phyloP scores from a whole-genome alignment of 176 grass and related monocot genomes.

The Zizania latifolia region DNA sequence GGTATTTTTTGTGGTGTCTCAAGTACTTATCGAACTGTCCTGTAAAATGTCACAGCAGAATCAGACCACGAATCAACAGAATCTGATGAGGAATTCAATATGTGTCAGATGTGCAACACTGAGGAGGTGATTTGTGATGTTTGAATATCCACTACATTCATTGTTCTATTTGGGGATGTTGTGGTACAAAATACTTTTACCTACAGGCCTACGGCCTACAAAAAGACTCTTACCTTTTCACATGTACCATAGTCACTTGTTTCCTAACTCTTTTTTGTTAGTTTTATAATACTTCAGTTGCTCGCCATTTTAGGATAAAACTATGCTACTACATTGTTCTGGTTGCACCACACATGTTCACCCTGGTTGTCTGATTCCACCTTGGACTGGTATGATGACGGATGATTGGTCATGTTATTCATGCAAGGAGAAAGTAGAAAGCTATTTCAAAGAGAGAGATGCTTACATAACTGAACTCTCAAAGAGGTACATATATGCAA shows the following conservation, averaged over 20 bases:
- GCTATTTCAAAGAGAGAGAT: conserved; percentile 76
- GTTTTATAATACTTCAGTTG: conserved; percentile 10
- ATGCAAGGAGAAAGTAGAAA: conserved; percentile 77
- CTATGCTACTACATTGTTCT: conserved; percentile 64
- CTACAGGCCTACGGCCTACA: background rate
- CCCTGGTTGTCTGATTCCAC: conserved; percentile 74
- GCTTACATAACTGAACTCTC: conserved; percentile 67
- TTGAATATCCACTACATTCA: background rate
- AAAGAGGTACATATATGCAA: conserved; percentile 50
- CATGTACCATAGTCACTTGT: background rate
- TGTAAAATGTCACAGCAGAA: conserved; percentile 40
- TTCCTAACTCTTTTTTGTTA: background rate
- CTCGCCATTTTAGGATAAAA: conserved; percentile 59
- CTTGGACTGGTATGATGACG: conserved; percentile 59
- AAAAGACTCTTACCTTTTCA: background rate
- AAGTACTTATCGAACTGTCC: conserved; percentile 8
- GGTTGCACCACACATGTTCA: conserved; percentile 71
- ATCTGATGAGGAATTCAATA: conserved; percentile 79
- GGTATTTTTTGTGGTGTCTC: background rate
- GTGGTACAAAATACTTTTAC: background rate
- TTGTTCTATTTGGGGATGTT: background rate
- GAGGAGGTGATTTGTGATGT: conserved; percentile 65
- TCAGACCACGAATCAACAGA: conserved; percentile 76
- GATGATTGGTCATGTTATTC: conserved; percentile 93
- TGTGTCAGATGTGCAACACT: conserved; percentile 80